Evolutionary conservation across 805 yeast genomes (phyloP).

Genomic region (Starmerella sp.): DNA sequence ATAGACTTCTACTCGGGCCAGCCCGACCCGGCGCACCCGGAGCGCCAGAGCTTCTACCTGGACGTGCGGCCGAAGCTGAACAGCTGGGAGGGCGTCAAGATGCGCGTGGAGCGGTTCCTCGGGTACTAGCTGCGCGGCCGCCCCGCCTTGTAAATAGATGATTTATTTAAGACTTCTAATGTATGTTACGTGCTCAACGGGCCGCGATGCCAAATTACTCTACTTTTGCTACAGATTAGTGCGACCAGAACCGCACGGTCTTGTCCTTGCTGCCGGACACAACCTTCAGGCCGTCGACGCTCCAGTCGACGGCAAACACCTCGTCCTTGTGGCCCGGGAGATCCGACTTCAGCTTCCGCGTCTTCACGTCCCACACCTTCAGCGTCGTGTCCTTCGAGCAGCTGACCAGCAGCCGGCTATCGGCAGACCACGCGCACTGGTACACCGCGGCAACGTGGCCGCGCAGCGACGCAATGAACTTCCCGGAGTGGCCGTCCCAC

Average conservation of each 20-base stretch:
- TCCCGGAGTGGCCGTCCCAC: slow-evolving; percentile 94
- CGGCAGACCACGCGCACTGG: slow-evolving; percentile 96
- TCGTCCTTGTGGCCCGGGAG: slow-evolving; percentile 95
- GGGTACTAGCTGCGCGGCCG: background rate
- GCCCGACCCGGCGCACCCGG: slow-evolving; percentile 36
- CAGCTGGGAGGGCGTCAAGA: slow-evolving; percentile 62
- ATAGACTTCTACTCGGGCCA: slow-evolving; percentile 76
- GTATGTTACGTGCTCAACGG: too few relatives aligned
- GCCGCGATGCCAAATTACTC: background rate
- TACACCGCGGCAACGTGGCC: slow-evolving; percentile 98
- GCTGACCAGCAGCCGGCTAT: slow-evolving; percentile 78
- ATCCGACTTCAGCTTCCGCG: slow-evolving; percentile 73
- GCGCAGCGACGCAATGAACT: slow-evolving; percentile 76
- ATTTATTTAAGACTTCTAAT: background rate
- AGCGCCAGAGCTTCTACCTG: slow-evolving; percentile 52
- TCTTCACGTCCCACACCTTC: slow-evolving; percentile 90
- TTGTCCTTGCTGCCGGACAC: slow-evolving; percentile 98
- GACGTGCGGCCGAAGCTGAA: slow-evolving; percentile 92
- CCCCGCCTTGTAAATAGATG: background rate
- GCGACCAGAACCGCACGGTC: slow-evolving; percentile 86
- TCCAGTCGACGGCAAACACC: slow-evolving; percentile 96
- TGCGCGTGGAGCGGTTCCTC: slow-evolving; percentile 42
- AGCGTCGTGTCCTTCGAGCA: slow-evolving; percentile 93
- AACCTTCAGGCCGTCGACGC: slow-evolving; percentile 83
- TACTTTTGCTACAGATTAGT: slow-evolving; percentile 11